Percentiles rank a stretch among this genome's conserved stretches.
These are phyloP conservation scores for Tagetes patula DNA, from an alignment of 129 eudicot species.

Conservation along the genomic window DNA sequence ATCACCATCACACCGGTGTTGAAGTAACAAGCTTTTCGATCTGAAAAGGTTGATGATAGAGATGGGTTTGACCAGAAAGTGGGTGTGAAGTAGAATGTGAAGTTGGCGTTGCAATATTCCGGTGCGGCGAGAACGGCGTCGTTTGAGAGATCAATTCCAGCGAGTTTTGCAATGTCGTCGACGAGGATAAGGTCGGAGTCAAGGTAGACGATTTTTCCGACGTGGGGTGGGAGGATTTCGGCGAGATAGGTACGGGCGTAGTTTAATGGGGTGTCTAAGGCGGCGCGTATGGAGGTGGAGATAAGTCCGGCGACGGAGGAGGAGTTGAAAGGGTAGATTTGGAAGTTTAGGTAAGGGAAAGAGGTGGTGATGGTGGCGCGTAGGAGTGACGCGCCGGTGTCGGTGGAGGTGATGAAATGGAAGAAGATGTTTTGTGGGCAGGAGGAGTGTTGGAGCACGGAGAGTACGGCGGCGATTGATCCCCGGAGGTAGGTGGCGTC, in stretches of 20 bases:
- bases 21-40: constrained; percentile 51
- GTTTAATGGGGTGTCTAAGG: constrained; percentile 60
- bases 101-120: constrained; percentile 59
- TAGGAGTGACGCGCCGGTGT: constrained; percentile 21
- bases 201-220: constrained; percentile 45
- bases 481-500: constrained; percentile 42
- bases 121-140: constrained; percentile 12
- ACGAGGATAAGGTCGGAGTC: constrained; percentile 53
- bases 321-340: constrained; percentile 35
- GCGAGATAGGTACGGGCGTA: constrained; percentile 67
- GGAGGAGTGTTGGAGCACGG: constrained; percentile 65
- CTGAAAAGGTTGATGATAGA: constrained; percentile 41
- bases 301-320: constrained; percentile 46
- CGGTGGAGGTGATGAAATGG: constrained; percentile 47
- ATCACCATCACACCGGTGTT: constrained; percentile 30
- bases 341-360: constrained; percentile 55
- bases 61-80: constrained; percentile 65
- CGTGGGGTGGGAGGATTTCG: constrained; percentile 34
- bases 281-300: constrained; percentile 60
- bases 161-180: constrained; percentile 20
- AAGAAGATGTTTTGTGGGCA: constrained; percentile 34
- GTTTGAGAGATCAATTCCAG: constrained; percentile 35
- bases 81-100: constrained; percentile 55
- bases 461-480: constrained; percentile 62
- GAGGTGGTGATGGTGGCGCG: constrained; percentile 35